These are phyloP conservation scores for Articulospora tetracladia DNA, from an alignment of 495 filamentous ascomycete species.

Conservation along the genomic window DNA sequence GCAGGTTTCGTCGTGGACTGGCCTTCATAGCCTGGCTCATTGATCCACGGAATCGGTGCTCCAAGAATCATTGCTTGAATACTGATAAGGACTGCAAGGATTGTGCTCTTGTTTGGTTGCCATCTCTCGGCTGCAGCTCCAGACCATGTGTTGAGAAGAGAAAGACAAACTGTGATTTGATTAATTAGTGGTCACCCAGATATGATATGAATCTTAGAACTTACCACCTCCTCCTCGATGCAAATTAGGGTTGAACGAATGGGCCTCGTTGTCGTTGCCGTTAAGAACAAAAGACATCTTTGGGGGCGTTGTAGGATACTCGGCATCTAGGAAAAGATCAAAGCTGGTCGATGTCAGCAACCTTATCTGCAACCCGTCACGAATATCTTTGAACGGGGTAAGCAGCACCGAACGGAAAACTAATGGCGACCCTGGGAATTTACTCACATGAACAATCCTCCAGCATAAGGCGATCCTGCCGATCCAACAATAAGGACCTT, in stretches of 20 bases:
- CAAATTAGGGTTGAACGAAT: constrained; percentile 57
- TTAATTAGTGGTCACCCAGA: background rate
- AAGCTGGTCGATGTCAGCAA: constrained; percentile 32
- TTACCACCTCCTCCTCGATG: constrained; percentile 51
- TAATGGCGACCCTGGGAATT: background rate
- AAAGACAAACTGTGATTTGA: constrained; percentile 47
- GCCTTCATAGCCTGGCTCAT: constrained; percentile 48
- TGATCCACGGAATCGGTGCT: constrained; percentile 48
- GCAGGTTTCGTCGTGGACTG: constrained; percentile 19
- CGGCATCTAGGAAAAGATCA: constrained; percentile 42
- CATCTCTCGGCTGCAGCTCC: constrained; percentile 43
- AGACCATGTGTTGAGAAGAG: constrained; percentile 54
- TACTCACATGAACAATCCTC: constrained; percentile 52
- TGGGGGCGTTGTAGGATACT: constrained; percentile 49
- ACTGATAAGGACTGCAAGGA: constrained; percentile 56
- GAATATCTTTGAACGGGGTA: background rate
- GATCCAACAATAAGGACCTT: constrained; percentile 57
- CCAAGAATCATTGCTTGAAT: constrained; percentile 61
- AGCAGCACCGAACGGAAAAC: background rate
- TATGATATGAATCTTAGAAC: constrained; percentile 5
- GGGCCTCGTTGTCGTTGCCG: constrained; percentile 32
- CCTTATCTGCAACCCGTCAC: too few relatives aligned
- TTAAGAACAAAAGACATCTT: constrained; percentile 47
- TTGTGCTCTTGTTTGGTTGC: constrained; percentile 47
- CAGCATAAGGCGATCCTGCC: constrained; percentile 54